These are phyloP conservation scores for Coniosporium apollinis DNA, from an alignment of 495 filamentous ascomycete genomes.

Conservation along the genomic window DNA sequence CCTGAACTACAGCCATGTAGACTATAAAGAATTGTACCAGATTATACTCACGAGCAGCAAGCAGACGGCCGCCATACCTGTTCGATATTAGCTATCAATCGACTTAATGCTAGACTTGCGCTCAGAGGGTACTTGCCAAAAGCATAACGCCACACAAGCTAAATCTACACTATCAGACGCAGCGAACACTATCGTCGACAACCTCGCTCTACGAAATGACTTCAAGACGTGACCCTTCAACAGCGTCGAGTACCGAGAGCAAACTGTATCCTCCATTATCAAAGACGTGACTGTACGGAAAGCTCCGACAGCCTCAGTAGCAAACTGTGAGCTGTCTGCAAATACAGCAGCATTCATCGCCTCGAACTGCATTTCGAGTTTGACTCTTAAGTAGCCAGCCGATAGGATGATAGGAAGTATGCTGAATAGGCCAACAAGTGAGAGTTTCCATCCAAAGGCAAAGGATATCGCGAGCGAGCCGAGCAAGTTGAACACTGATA, in stretches of 20 bases:
- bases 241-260: conserved; percentile 32
- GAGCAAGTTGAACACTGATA: conserved; percentile 32
- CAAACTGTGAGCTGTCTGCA: conserved; percentile 38
- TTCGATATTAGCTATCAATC: too few relatives aligned
- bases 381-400: conserved; percentile 33
- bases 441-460: conserved; percentile 41
- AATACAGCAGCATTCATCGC: conserved; percentile 34
- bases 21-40: conserved; percentile 38
- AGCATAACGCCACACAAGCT: too few relatives aligned
- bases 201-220: too few relatives aligned
- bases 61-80: conserved; percentile 38
- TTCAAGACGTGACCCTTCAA: conserved; percentile 33
- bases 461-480: conserved; percentile 34
- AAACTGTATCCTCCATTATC: conserved; percentile 36
- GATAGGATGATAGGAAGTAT: conserved; percentile 33
- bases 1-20: conserved; percentile 43
- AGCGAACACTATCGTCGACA: too few relatives aligned
- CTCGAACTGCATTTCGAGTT: conserved; percentile 36
- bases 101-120: too few relatives aligned
- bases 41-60: conserved; percentile 29
- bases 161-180: too few relatives aligned
- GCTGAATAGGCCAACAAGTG: conserved; percentile 31
- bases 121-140: too few relatives aligned
- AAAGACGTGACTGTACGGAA: conserved; percentile 40
- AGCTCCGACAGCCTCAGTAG: conserved; percentile 37